Evolutionary conservation across 495 filamentous ascomycete species (phyloP).

Genomic region (Tuber microsphaerosporum): DNA sequence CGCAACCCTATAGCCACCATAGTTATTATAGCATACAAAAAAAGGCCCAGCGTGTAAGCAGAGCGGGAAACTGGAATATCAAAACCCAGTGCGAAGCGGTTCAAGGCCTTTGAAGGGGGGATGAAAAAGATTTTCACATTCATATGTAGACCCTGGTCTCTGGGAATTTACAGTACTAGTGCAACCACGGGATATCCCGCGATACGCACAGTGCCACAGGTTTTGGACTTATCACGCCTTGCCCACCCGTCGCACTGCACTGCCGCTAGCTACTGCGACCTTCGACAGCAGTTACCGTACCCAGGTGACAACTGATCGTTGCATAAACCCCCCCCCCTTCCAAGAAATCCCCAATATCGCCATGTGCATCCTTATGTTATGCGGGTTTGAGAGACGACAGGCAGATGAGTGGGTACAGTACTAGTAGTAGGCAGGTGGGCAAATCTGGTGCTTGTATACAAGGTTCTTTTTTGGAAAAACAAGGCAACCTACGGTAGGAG

Average conservation of each 20-base stretch:
- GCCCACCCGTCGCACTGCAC: no score
- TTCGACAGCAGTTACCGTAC: neutral
- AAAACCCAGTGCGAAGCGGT: neutral
- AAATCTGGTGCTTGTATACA: neutral
- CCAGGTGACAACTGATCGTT: neutral
- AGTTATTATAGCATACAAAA: neutral
- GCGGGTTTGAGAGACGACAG: neutral
- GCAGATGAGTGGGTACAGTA: no score
- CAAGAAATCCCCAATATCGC: slow-evolving; percentile 3
- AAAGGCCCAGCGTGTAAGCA: neutral
- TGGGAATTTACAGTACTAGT: neutral
- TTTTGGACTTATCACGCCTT: no score
- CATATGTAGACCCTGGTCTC: neutral
- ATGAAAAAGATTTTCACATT: neutral
- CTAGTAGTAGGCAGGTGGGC: no score
- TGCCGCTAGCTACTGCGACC: no score
- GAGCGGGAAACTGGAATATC: neutral
- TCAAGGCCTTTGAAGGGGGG: neutral
- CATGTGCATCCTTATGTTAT: neutral
- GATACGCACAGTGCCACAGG: neutral
- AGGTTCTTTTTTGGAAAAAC: neutral
- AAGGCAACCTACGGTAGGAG: no score
- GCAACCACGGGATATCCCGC: neutral
- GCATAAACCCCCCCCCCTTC: neutral
- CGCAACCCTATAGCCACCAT: neutral